Percentiles rank a stretch among this genome's conserved stretches.
Evolutionary conservation across 148 eudicot genomes (phyloP).

Genomic region (Hydrangea macrophylla): DNA sequence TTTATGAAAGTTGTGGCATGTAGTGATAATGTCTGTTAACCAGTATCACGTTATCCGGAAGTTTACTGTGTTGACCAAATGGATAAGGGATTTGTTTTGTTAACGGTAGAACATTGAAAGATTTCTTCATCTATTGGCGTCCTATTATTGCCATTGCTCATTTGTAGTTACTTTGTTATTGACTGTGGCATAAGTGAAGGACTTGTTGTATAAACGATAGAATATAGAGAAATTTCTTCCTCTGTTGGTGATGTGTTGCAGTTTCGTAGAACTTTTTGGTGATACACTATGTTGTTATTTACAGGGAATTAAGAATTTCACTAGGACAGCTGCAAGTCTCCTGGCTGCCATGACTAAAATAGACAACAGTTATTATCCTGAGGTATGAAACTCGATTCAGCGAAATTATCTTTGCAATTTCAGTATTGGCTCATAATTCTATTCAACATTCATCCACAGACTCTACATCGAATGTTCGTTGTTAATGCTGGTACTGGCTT

Average conservation of each 20-base stretch:
- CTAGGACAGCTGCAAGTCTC: slow-evolving; percentile 56
- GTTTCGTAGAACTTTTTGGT: not conserved
- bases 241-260: too few species aligned
- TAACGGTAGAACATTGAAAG: not conserved
- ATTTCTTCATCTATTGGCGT: not conserved
- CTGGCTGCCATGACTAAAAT: slow-evolving; percentile 58
- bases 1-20: slow-evolving; percentile 6
- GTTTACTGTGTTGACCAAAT: not conserved
- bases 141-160: slow-evolving; percentile 4
- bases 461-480: slow-evolving; percentile 68
- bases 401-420: not conserved
- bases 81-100: not conserved
- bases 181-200: too few species aligned
- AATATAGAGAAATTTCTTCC: too few species aligned
- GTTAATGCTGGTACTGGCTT: slow-evolving; percentile 83
- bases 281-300: slow-evolving; percentile 9
- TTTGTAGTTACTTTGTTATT: too few species aligned
- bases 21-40: not conserved
- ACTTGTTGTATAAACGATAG: too few species aligned
- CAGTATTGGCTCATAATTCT: slow-evolving; percentile 5
- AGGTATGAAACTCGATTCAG: slow-evolving; percentile 33
- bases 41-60: not conserved
- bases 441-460: slow-evolving; percentile 34
- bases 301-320: slow-evolving; percentile 73
- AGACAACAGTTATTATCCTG: slow-evolving; percentile 68